Base-by-base conservation (phyloP, 306 rosid genomes). In the Cucurbita pepo region DNA sequence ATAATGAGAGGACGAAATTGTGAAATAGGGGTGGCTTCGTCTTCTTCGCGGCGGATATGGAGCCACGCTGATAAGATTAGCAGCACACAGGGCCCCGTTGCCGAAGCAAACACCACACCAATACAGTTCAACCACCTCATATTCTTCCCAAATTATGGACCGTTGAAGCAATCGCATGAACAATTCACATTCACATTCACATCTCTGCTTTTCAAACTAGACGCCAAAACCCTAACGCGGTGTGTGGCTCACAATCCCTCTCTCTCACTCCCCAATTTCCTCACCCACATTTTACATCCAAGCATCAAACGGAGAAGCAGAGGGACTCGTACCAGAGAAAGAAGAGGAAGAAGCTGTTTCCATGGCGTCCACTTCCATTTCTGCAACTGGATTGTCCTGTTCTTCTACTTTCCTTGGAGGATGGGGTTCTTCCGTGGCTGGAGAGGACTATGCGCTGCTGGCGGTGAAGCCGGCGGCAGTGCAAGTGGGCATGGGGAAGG, bases 351-450 rank as follows among this genome's bases (percentile, higher is more conserved):
- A 25, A 30, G 66, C 16, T 47, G 12, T 56, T 74, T 21, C 63
- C 51, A 91, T 95, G 99, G 89, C 97, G 44, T 88, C 96, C 37
- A 73, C 87, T 79, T 82, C 97, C 44, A 57, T 89, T 77, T 83
- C 89, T 37, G 88, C 87, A 30, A 82, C 85, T 75, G 88, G 95
- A 69, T 66, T 85, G 72, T 11, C 40, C 52, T 66, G 72, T 19
- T 66, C 72, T 73, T 76, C 86, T 63, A 89, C 89, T 16, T 89
- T 94, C 80, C 77, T 79, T 71, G 97, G 98, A 79, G 81, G 87
- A 22, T 91, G 97, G 97, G 95, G 90, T 22, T 82, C 73, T 76
- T 80, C 96, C 11, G 72, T 94, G 19, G 84, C 36, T 1, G 91
- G 99, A 30, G 99, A 95, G 44, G 96, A 95, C 48, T 89, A 82